Conservation (phyloP, 768 basidiomycete genomes). For the Panaeolus cyanescens region DNA sequence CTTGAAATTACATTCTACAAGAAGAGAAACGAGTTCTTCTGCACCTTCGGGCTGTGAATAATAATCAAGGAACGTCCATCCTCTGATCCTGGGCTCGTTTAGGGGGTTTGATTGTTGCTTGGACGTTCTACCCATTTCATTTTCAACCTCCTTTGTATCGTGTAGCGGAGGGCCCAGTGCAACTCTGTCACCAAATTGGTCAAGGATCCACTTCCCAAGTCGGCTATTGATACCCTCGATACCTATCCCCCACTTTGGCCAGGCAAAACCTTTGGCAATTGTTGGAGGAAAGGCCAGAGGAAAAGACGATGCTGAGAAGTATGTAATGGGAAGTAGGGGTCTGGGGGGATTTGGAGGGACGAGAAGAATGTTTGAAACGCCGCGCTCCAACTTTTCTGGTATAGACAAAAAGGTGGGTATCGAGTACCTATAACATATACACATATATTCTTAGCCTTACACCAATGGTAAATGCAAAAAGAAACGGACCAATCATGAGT, state of each 20-base stretch:
- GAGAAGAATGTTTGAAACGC: slow-evolving; percentile 49
- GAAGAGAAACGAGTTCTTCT: slow-evolving; percentile 52
- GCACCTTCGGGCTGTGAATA: slow-evolving; percentile 58
- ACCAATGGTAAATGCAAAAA: background rate
- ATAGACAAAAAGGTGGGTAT: slow-evolving; percentile 81
- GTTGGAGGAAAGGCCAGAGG: slow-evolving; percentile 78
- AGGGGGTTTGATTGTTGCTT: slow-evolving; percentile 12
- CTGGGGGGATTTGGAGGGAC: slow-evolving; percentile 23
- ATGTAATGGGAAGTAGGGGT: slow-evolving; percentile 71
- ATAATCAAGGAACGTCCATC: slow-evolving; percentile 80
- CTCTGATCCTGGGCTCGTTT: slow-evolving; percentile 55
- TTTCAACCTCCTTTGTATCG: background rate
- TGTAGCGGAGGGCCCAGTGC: background rate
- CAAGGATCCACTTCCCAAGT: slow-evolving; percentile 72
- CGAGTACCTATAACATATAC: slow-evolving; percentile 63
- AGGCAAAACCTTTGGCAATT: slow-evolving; percentile 83
- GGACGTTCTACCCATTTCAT: background rate
- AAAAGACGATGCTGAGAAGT: slow-evolving; percentile 78
- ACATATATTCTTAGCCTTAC: background rate
- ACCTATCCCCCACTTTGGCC: slow-evolving; percentile 74
- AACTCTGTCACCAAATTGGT: slow-evolving; percentile 38
- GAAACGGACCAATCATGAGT: slow-evolving; percentile 80
- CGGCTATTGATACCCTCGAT: slow-evolving; percentile 85
- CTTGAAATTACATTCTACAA: slow-evolving; percentile 80
- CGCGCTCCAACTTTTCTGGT: slow-evolving; percentile 73